Percentiles rank a stretch among this genome's conserved stretches.
Evolutionary conservation across 805 yeast genomes (phyloP).

Genomic region (Spathaspora hagerdaliae): DNA sequence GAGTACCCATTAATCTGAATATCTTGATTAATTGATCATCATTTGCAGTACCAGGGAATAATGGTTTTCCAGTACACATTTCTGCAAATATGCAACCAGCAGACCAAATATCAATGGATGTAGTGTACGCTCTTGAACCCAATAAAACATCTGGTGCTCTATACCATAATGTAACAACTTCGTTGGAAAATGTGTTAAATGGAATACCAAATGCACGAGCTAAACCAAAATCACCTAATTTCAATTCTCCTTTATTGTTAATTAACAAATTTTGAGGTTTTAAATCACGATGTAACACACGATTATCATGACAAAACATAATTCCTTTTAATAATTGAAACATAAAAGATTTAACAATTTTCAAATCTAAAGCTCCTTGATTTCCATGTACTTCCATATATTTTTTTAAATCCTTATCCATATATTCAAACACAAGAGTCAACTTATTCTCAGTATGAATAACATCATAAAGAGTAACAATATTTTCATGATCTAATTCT

Average conservation of each 20-base stretch:
- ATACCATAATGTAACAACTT: slow-evolving; percentile 97
- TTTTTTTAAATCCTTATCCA: slow-evolving; percentile 90
- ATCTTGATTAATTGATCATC: slow-evolving; percentile 93
- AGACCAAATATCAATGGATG: slow-evolving; percentile 98
- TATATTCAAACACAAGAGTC: slow-evolving; percentile 86
- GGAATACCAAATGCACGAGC: slow-evolving; percentile 99
- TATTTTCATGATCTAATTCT: slow-evolving; percentile 89
- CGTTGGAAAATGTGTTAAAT: slow-evolving; percentile 93
- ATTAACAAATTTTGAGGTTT: slow-evolving; percentile 94
- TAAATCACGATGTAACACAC: slow-evolving; percentile 81
- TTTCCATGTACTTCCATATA: slow-evolving; percentile 88
- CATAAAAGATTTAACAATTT: slow-evolving; percentile 85
- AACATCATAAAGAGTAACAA: slow-evolving; percentile 89
- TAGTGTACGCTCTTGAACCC: slow-evolving; percentile 93
- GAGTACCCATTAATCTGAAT: slow-evolving; percentile 93
- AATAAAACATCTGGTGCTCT: slow-evolving; percentile 95
- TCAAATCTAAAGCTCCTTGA: slow-evolving; percentile 68
- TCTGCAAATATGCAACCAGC: slow-evolving; percentile 98
- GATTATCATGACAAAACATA: slow-evolving; percentile 78
- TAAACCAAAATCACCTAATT: slow-evolving; percentile 93
- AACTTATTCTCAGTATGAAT: slow-evolving; percentile 95
- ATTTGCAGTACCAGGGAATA: slow-evolving; percentile 94
- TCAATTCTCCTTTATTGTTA: slow-evolving; percentile 83
- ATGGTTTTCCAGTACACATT: slow-evolving; percentile 96
- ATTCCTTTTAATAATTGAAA: slow-evolving; percentile 89